A percentile compares a stretch with the other conserved stretches of the same genome.
Conservation (phyloP, 176 grass and related monocot species). For the Oryza coarctata region DNA sequence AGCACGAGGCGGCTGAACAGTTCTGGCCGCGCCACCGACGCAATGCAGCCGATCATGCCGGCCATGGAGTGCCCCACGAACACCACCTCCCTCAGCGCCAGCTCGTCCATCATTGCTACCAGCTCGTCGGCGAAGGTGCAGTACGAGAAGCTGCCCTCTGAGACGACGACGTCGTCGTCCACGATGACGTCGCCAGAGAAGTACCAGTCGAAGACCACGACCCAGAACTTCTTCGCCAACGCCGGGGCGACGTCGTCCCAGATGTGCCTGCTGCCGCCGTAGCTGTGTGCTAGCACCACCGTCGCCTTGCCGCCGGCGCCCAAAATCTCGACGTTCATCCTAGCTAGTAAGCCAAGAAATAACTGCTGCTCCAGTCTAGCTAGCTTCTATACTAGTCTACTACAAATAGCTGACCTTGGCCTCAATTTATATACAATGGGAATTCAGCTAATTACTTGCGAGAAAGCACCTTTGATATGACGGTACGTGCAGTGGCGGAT, state of each 20-base stretch:
- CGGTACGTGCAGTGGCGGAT: no score
- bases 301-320: constrained; percentile 38
- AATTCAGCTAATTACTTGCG: not conserved
- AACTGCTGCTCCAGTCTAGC: not conserved
- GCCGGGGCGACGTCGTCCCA: constrained; percentile 68
- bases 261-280: constrained; percentile 51
- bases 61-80: constrained; percentile 89
- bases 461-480: no score
- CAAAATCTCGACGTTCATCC: constrained; percentile 43
- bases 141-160: constrained; percentile 41
- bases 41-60: constrained; percentile 84
- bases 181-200: constrained; percentile 38
- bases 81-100: constrained; percentile 18
- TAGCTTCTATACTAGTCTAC: not conserved
- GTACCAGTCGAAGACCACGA: constrained; percentile 90
- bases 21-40: constrained; percentile 57
- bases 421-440: constrained; percentile 34
- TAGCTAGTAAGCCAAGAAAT: not conserved
- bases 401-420: not conserved
- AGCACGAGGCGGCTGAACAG: constrained; percentile 74
- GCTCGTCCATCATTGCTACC: constrained; percentile 53
- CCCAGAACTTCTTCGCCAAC: constrained; percentile 48
- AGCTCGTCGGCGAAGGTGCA: constrained; percentile 51
- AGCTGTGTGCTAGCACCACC: constrained; percentile 77
- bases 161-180: not conserved